A percentile compares a stretch with the other conserved stretches of the same genome.
Conservation (phyloP, 805 yeast genomes). For the Kregervanrija pseudodelftensis region DNA sequence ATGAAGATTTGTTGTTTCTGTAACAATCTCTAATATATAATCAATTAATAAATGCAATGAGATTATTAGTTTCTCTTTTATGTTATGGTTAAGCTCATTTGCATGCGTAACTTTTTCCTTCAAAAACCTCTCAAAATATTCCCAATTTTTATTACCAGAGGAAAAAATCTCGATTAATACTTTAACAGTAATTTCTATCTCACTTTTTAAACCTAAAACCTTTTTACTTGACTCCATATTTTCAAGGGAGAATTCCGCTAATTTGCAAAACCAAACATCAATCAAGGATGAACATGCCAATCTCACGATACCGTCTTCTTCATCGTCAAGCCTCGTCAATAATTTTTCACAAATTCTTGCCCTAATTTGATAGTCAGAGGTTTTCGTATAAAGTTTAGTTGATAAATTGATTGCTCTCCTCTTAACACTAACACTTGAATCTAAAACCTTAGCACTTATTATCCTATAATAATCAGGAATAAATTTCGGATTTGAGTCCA, state of each 20-base stretch:
- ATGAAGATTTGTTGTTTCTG: slow-evolving; percentile 17
- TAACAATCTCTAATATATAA: slow-evolving; percentile 28
- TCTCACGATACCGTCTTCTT: slow-evolving; percentile 49
- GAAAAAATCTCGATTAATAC: slow-evolving; percentile 32
- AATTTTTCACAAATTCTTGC: slow-evolving; percentile 43
- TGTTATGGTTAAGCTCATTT: slow-evolving; percentile 14
- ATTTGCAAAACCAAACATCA: neutral
- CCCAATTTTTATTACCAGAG: slow-evolving; percentile 33
- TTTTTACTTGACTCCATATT: neutral
- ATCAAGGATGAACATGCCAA: slow-evolving; percentile 31
- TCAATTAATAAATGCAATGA: slow-evolving; percentile 29
- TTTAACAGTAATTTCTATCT: slow-evolving; percentile 1
- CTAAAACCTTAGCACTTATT: slow-evolving; percentile 43
- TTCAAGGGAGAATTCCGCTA: neutral
- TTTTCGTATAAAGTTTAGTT: slow-evolving; percentile 36
- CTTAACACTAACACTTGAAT: slow-evolving; percentile 59
- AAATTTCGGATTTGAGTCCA: slow-evolving; percentile 36
- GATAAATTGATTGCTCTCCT: slow-evolving; percentile 52
- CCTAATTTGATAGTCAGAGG: slow-evolving; percentile 27
- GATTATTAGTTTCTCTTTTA: slow-evolving; percentile 11
- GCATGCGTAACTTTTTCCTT: slow-evolving; percentile 34
- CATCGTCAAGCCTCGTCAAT: slow-evolving; percentile 56
- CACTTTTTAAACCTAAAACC: neutral
- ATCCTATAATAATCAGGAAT: slow-evolving; percentile 42
- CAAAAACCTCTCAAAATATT: slow-evolving; percentile 41